Evolutionary conservation across 2,329 filamentous ascomycete species (phyloP).

Genomic region (Septoria linicola): DNA sequence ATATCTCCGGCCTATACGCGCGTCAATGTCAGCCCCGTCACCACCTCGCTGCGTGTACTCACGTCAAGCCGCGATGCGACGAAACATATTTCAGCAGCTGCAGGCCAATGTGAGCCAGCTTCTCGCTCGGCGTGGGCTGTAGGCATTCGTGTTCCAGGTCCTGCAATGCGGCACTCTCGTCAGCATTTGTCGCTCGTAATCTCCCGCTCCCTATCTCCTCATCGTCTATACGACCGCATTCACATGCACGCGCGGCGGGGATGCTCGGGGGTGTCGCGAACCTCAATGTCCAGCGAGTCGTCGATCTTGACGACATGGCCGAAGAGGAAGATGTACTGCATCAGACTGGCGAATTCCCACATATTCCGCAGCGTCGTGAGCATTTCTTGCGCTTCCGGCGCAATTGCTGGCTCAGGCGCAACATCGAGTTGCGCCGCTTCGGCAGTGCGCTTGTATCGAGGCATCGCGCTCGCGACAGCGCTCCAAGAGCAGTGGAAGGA

Average conservation of each 20-base stretch:
- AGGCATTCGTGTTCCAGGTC: slow-evolving; percentile 86
- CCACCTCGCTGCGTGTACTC: too few species aligned
- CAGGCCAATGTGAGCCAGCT: slow-evolving; percentile 78
- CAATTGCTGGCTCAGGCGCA: slow-evolving; percentile 26
- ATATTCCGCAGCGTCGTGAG: slow-evolving; percentile 75
- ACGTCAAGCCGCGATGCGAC: slow-evolving; percentile 90
- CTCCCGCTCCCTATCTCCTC: too few species aligned
- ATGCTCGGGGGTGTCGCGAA: slow-evolving; percentile 46
- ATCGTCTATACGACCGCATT: background rate
- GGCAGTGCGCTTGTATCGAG: slow-evolving; percentile 56
- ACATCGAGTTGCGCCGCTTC: slow-evolving; percentile 53
- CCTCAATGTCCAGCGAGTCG: slow-evolving; percentile 85
- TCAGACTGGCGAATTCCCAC: slow-evolving; percentile 94
- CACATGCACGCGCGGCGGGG: slow-evolving; percentile 7
- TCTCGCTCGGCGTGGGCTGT: slow-evolving; percentile 68
- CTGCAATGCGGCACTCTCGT: slow-evolving; percentile 49
- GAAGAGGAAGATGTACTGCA: slow-evolving; percentile 91
- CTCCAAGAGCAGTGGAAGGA: background rate
- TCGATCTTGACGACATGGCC: slow-evolving; percentile 86
- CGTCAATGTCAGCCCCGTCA: background rate
- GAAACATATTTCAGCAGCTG: slow-evolving; percentile 89
- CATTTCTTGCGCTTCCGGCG: slow-evolving; percentile 42
- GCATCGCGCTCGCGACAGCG: slow-evolving; percentile 40
- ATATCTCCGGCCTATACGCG: slow-evolving; percentile 69
- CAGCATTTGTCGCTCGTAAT: slow-evolving; percentile 37